These are phyloP conservation scores for Pseudozyma thailandica DNA, from an alignment of 1,284 basidiomycete species.

Conservation along the genomic window DNA sequence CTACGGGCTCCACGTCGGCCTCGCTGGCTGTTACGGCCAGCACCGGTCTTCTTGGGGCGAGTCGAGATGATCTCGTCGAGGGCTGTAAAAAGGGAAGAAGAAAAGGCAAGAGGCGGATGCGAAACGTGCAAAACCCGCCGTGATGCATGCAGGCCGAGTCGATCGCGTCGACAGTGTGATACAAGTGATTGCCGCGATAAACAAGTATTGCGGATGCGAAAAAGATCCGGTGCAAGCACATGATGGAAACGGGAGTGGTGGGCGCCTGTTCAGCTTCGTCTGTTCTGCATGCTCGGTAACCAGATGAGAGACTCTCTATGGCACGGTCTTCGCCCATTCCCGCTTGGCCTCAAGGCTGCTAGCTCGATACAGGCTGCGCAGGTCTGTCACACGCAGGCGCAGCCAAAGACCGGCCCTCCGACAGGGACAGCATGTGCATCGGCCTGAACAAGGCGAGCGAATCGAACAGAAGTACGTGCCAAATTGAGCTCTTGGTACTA, in stretches of 20 bases:
- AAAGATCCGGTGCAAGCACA: neutral
- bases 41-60: conserved; percentile 57
- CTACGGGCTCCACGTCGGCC: conserved; percentile 43
- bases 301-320: too few relatives aligned
- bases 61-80: conserved; percentile 65
- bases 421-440: neutral
- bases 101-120: conserved; percentile 1
- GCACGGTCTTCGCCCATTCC: too few relatives aligned
- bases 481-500: conserved; percentile 1
- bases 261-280: neutral
- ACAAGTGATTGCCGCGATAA: neutral
- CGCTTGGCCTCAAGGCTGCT: too few relatives aligned
- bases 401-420: too few relatives aligned
- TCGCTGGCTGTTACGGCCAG: conserved; percentile 36
- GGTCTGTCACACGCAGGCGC: too few relatives aligned
- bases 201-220: neutral
- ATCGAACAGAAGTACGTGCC: neutral
- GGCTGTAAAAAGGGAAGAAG: conserved; percentile 38
- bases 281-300: neutral
- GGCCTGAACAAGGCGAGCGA: neutral
- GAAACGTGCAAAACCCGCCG: neutral
- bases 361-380: too few relatives aligned
- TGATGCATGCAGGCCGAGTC: neutral
- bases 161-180: neutral
- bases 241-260: neutral